Base-by-base conservation (phyloP, 768 basidiomycete genomes). In the Hebeloma cylindrosporum region DNA sequence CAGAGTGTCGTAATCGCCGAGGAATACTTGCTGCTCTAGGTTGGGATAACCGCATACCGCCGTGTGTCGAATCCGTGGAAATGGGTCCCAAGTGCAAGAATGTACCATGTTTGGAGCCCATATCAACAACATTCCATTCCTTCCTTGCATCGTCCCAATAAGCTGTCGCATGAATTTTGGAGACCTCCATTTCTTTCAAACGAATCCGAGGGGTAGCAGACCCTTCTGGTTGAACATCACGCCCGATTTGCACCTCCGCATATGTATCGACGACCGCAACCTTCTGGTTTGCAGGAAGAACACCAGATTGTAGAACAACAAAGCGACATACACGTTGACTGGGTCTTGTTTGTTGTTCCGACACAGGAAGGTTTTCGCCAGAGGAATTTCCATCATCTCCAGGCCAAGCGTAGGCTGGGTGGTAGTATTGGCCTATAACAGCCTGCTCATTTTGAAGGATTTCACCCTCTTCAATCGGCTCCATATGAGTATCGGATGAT, bases 81-180 rank as follows among this genome's bases (percentile, higher is more conserved):
- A 59, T 49, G 14, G 58, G 51, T 21, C 61, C 64, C n/a, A 63
- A 54, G 32, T 61, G 65, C 45, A 88, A 43, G 60, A 82, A 91
- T 0, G 89, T 91, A 3, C 90, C 90, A 52, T 93, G 90, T 62
- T 82, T 85, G 40, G 85, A 88, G 7, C 87, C 90, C 82, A 87
- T 87, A 60, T 93, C 90, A 7, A 90, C 87, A 22, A 88, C 66
- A 2, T 77, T 74, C 88, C 88, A 92, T 45, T 78, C 75, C 10
- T 65, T 60, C 43, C 77, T 71, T 21, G 62, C 61, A 25, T 67
- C 66, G 59, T 89, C 82, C 83, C 82, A 89, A 58, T 78, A 92
- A 1, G 77, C 68, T 2, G 82, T 86, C 7, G 87, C 83, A 57
- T 93, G 90, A 41, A 85, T 52, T 63, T 91, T 92, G 2, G 86